A percentile compares a stretch with the other conserved stretches of the same genome.
Evolutionary conservation across 129 eudicot genomes (phyloP).

Genomic region (Cynara cardunculus): DNA sequence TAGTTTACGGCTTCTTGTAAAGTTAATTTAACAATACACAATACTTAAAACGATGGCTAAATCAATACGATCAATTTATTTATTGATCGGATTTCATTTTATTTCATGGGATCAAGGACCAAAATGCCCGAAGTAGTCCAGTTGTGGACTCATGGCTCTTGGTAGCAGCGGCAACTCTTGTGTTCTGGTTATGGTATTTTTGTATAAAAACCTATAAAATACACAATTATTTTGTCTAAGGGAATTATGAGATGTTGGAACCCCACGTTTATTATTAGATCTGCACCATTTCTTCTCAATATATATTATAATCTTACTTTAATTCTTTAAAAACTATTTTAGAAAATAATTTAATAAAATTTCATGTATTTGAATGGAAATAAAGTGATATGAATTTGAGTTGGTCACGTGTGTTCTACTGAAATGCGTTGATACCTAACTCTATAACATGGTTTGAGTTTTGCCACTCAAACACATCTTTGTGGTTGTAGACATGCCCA

Average conservation of each 20-base stretch:
- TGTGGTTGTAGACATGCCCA: neutral
- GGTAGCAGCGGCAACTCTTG: neutral
- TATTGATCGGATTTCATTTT: too few relatives aligned
- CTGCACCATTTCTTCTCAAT: too few relatives aligned
- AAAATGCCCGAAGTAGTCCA: neutral
- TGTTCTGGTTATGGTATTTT: neutral
- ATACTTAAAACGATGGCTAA: neutral
- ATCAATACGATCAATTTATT: neutral
- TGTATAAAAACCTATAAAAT: neutral
- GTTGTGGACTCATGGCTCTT: neutral
- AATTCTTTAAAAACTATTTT: too few relatives aligned
- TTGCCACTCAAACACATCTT: neutral
- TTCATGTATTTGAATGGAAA: too few relatives aligned
- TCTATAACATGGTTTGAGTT: neutral
- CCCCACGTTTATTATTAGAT: too few relatives aligned
- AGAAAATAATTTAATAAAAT: too few relatives aligned
- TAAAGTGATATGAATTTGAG: constrained; percentile 4
- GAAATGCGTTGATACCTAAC: constrained; percentile 19
- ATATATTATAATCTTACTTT: too few relatives aligned
- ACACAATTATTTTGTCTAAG: neutral
- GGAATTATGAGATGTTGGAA: neutral
- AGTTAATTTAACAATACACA: neutral
- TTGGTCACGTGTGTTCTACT: constrained; percentile 13
- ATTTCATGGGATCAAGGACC: neutral
- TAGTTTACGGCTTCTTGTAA: neutral